Evolutionary conservation across 2,329 filamentous ascomycete species (phyloP).

Genomic region (Ophiostoma perfectum): DNA sequence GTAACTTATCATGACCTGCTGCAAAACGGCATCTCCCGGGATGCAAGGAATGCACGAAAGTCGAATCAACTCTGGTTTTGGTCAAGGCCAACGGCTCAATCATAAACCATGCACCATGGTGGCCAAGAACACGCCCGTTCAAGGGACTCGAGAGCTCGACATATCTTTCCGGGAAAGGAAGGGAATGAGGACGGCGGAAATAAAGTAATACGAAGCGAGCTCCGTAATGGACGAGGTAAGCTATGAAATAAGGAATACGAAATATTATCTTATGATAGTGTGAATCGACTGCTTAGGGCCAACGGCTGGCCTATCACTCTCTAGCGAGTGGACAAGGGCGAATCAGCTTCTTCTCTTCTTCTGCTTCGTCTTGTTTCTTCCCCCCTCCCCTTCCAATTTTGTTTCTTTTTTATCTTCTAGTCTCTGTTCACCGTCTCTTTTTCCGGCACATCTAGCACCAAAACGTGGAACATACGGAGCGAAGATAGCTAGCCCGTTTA

Average conservation of each 20-base stretch:
- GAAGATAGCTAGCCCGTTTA: too few species aligned
- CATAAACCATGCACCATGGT: too few species aligned
- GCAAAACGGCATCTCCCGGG: not conserved
- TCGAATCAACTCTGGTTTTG: too few species aligned
- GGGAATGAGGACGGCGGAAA: not conserved
- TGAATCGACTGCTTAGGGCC: not conserved
- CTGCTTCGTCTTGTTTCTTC: not conserved
- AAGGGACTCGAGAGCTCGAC: too few species aligned
- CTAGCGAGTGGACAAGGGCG: not conserved
- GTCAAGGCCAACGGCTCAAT: too few species aligned
- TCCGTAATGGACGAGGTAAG: not conserved
- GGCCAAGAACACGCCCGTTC: too few species aligned
- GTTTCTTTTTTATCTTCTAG: too few species aligned
- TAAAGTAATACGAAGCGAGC: not conserved
- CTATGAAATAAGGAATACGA: not conserved
- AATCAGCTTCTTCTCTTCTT: not conserved
- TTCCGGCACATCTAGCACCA: not conserved
- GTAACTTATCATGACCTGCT: not conserved
- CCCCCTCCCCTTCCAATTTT: not conserved
- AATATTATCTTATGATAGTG: not conserved
- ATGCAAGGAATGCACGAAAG: too few species aligned
- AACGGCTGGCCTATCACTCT: not conserved
- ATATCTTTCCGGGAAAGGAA: not conserved
- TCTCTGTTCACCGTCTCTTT: too few species aligned
- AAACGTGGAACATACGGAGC: conserved; percentile 4